A percentile compares a stretch with the other conserved stretches of the same genome.
phyloP scores from a whole-genome alignment of 257 asterid species.

The Leonotis leonurus region DNA sequence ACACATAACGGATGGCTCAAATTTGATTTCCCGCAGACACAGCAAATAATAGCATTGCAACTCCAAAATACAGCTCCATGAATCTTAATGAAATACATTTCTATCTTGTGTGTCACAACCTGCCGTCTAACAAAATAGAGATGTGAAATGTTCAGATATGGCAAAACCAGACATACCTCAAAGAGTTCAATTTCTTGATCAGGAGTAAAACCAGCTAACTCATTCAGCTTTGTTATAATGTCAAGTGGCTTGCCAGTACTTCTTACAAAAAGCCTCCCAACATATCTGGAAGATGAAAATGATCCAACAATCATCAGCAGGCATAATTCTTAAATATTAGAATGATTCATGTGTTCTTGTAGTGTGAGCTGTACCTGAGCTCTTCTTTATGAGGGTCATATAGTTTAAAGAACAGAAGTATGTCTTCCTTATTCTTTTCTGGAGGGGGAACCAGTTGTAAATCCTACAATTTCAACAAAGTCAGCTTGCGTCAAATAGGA shows the following conservation, averaged over 20 bases:
- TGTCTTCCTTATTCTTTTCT: slow-evolving; percentile 78
- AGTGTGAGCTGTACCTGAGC: slow-evolving; percentile 47
- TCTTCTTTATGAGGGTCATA: slow-evolving; percentile 87
- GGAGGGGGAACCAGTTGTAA: slow-evolving; percentile 61
- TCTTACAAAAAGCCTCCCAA: slow-evolving; percentile 83
- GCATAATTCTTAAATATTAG: background rate
- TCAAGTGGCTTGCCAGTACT: slow-evolving; percentile 72
- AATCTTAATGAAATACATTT: background rate
- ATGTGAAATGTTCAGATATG: background rate
- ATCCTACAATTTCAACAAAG: slow-evolving; percentile 41
- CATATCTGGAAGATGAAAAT: slow-evolving; percentile 40
- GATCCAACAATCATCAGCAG: slow-evolving; percentile 7
- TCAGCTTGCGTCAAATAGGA: slow-evolving; percentile 16
- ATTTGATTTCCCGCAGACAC: slow-evolving; percentile 78
- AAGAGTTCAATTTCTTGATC: slow-evolving; percentile 88
- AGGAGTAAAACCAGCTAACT: slow-evolving; percentile 81
- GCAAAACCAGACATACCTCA: slow-evolving; percentile 53
- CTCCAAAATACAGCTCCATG: background rate
- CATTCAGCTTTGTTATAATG: slow-evolving; percentile 58
- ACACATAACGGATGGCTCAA: slow-evolving; percentile 95
- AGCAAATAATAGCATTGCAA: slow-evolving; percentile 3
- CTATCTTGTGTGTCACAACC: background rate
- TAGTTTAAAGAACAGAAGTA: slow-evolving; percentile 86
- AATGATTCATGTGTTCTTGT: background rate
- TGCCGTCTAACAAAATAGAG: background rate